A percentile compares a stretch with the other conserved stretches of the same genome.
Conservation (phyloP, 306 rosid genomes). For the Cercis canadensis region DNA sequence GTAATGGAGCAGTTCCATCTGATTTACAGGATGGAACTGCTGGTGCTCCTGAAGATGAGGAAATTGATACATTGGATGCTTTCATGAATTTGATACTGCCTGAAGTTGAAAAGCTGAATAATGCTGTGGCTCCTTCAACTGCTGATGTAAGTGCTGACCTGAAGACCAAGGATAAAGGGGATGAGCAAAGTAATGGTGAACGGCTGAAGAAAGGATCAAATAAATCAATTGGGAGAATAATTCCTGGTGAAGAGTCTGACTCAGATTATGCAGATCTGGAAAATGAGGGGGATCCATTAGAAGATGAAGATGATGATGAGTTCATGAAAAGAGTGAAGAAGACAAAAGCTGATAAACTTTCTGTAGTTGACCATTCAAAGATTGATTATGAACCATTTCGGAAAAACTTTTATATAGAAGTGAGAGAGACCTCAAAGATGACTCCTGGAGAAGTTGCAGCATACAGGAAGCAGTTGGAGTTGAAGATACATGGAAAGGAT, state of each 20-base stretch:
- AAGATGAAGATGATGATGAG: constrained; percentile 94
- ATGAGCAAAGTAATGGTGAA: too few relatives aligned
- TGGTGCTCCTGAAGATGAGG: constrained; percentile 61
- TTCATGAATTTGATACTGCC: constrained; percentile 94
- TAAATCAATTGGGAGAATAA: constrained; percentile 84
- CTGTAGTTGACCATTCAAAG: constrained; percentile 84
- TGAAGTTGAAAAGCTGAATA: constrained; percentile 81
- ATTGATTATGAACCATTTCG: constrained; percentile 76
- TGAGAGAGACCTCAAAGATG: constrained; percentile 76
- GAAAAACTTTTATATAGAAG: constrained; percentile 79
- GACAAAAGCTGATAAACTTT: constrained; percentile 90
- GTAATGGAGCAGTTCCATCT: constrained; percentile 52
- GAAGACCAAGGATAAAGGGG: constrained; percentile 56
- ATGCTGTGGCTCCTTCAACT: constrained; percentile 43
- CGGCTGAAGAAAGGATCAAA: constrained; percentile 61
- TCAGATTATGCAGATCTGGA: constrained; percentile 78
- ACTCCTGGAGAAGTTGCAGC: constrained; percentile 67
- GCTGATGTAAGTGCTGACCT: constrained; percentile 44
- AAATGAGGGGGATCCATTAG: constrained; percentile 60
- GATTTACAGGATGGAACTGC: constrained; percentile 39
- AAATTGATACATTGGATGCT: constrained; percentile 91
- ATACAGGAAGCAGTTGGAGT: constrained; percentile 78
- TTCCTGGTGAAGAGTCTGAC: constrained; percentile 94
- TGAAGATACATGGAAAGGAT: constrained; percentile 95
- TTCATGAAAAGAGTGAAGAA: constrained; percentile 97